Percentiles rank a stretch among this genome's conserved stretches.
Evolutionary conservation across 164 flowering plant species (phyloP).

Genomic region (Vitis riparia): DNA sequence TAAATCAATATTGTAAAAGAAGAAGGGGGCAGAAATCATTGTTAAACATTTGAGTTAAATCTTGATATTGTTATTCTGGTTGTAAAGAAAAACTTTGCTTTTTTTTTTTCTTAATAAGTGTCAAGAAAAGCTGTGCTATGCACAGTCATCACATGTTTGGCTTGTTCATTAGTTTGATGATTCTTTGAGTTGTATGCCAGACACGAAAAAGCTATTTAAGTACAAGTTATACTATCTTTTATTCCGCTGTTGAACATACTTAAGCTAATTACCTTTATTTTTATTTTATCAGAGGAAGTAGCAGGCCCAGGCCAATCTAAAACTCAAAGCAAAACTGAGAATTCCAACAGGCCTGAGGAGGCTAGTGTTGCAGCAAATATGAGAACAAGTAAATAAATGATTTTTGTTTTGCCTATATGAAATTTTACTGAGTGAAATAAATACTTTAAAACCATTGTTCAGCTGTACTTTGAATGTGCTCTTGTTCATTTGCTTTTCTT

Average conservation of each 20-base stretch:
- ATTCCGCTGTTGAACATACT: background rate
- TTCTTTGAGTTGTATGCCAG: too few species aligned
- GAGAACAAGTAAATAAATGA: conserved; percentile 13
- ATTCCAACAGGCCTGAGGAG: conserved; percentile 1
- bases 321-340: conserved; percentile 4
- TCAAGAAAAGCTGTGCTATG: too few species aligned
- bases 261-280: background rate
- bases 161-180: too few species aligned
- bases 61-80: too few species aligned
- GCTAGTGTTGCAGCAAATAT: conserved; percentile 13
- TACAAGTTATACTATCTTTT: too few species aligned
- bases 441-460: background rate
- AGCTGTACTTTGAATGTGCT: background rate
- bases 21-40: too few species aligned
- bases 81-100: too few species aligned
- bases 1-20: too few species aligned
- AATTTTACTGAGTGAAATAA: background rate
- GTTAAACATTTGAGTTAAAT: too few species aligned
- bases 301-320: conserved; percentile 5
- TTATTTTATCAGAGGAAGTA: background rate
- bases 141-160: too few species aligned
- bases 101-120: too few species aligned
- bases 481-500: background rate
- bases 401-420: conserved; percentile 4
- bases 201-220: too few species aligned